A percentile compares a stretch with the other conserved stretches of the same genome.
These are phyloP conservation scores for Rhipidocladum racemiflorum DNA, from an alignment of 176 grass and related monocot species.

Conservation along the genomic window DNA sequence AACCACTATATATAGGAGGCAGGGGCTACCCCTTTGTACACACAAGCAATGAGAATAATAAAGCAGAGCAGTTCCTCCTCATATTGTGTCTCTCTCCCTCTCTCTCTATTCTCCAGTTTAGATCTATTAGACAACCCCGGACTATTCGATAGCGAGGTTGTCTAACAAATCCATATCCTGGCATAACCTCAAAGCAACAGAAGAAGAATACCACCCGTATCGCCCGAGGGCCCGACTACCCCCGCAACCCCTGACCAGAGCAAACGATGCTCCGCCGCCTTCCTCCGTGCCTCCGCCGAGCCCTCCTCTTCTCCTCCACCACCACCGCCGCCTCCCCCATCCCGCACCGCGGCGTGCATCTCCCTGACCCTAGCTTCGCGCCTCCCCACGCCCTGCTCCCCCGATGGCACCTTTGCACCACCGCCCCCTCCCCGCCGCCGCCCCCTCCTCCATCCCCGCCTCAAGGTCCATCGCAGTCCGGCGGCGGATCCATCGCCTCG, in stretches of 20 bases:
- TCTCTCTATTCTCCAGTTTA: too few relatives aligned
- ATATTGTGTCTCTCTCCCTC: too few relatives aligned
- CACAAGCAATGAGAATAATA: too few relatives aligned
- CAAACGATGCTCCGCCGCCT: conserved; percentile 38
- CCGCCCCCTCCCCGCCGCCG: neutral
- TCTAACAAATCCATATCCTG: too few relatives aligned
- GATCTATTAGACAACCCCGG: too few relatives aligned
- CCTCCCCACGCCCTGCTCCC: neutral
- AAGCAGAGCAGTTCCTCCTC: too few relatives aligned
- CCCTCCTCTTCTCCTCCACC: conserved; percentile 18
- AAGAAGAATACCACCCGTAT: neutral
- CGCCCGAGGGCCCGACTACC: neutral
- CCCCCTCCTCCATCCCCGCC: conserved; percentile 23
- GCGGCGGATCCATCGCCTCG: conserved; percentile 25
- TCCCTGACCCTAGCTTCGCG: neutral
- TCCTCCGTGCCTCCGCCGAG: conserved; percentile 12
- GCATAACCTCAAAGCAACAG: too few relatives aligned
- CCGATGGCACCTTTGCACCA: conserved; percentile 23
- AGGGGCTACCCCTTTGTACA: too few relatives aligned
- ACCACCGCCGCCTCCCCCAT: neutral
- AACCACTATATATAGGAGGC: too few relatives aligned
- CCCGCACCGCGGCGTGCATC: neutral
- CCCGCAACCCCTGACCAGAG: neutral
- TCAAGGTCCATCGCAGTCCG: neutral
- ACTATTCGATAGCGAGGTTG: too few relatives aligned